Conservation (phyloP, 257 asterid genomes). For the Jacaranda copaia region DNA sequence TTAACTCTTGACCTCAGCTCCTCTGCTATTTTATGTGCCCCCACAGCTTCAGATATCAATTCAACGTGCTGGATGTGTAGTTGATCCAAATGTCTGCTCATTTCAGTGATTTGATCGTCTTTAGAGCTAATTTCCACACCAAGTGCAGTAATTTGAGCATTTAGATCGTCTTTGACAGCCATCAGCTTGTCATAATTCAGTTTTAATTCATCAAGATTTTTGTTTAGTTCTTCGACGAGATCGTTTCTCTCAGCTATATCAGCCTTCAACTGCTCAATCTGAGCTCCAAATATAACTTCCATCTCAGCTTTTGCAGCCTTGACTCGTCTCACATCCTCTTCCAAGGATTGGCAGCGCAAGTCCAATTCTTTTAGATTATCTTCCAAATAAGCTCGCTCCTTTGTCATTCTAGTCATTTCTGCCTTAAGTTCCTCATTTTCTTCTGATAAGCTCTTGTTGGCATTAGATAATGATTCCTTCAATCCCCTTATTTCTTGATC, state of each 20-base stretch:
- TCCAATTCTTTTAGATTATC: conserved; percentile 72
- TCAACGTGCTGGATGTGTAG: conserved; percentile 66
- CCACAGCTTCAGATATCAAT: conserved; percentile 53
- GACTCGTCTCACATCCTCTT: conserved; percentile 72
- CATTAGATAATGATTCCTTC: conserved; percentile 74
- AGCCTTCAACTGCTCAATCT: conserved; percentile 57
- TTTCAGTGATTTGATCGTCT: conserved; percentile 52
- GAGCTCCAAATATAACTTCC: conserved; percentile 52
- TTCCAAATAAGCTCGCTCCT: conserved; percentile 72
- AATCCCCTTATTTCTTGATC: conserved; percentile 84
- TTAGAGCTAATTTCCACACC: conserved; percentile 50
- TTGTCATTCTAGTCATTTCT: conserved; percentile 58
- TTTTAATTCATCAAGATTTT: no score
- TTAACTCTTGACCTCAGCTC: conserved; percentile 51
- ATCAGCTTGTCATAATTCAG: conserved; percentile 27
- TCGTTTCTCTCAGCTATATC: conserved; percentile 53
- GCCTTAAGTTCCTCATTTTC: conserved; percentile 72
- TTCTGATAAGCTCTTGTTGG: conserved; percentile 81
- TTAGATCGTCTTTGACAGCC: conserved; percentile 50
- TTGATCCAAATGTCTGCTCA: conserved; percentile 63
- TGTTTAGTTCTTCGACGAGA: conserved; percentile 46
- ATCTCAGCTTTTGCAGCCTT: conserved; percentile 60
- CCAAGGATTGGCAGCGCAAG: conserved; percentile 70
- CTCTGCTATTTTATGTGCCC: conserved; percentile 44
- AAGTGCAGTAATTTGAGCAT: conserved; percentile 40